Percentiles rank a stretch among this genome's conserved stretches.
phyloP scores from a whole-genome alignment of 2,329 filamentous ascomycete genomes.

The Tolypocladium ophioglossoides region DNA sequence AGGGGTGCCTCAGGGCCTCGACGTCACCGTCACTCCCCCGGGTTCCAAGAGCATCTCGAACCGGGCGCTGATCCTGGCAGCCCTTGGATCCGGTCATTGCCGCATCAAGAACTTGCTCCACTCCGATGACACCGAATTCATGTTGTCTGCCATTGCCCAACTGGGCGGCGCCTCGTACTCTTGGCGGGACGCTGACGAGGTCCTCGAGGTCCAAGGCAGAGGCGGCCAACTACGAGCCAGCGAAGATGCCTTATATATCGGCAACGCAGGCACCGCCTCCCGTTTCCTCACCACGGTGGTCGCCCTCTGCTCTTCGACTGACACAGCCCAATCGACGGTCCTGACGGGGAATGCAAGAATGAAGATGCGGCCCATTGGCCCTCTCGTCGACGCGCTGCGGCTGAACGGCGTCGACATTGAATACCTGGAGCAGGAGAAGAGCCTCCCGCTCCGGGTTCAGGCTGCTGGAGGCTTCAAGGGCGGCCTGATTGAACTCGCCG shows the following conservation, averaged over 20 bases:
- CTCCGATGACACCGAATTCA: conserved; percentile 94
- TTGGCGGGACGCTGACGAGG: conserved; percentile 92
- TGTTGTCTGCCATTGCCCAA: conserved; percentile 82
- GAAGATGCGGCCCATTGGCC: conserved; percentile 90
- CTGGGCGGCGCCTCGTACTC: conserved; percentile 80
- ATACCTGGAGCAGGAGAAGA: conserved; percentile 74
- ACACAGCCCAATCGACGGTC: conserved; percentile 53
- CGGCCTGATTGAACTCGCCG: conserved; percentile 81
- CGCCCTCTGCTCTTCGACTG: conserved; percentile 63
- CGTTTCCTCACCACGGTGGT: conserved; percentile 90
- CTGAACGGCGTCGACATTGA: conserved; percentile 80
- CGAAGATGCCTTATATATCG: conserved; percentile 72
- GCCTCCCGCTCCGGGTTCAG: conserved; percentile 72
- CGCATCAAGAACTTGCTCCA: conserved; percentile 87
- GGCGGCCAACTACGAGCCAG: conserved; percentile 77
- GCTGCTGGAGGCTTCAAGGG: conserved; percentile 77
- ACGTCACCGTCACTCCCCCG: conserved; percentile 73
- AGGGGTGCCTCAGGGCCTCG: conserved; percentile 53
- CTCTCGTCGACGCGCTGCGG: conserved; percentile 80
- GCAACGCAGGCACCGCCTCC: conserved; percentile 93
- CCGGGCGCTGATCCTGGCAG: conserved; percentile 84
- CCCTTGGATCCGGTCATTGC: conserved; percentile 76
- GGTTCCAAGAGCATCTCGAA: conserved; percentile 98
- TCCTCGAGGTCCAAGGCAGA: conserved; percentile 79
- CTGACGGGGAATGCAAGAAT: conserved; percentile 92